Base-by-base conservation (phyloP, 345 rosid species). In the Pistacia vera region DNA sequence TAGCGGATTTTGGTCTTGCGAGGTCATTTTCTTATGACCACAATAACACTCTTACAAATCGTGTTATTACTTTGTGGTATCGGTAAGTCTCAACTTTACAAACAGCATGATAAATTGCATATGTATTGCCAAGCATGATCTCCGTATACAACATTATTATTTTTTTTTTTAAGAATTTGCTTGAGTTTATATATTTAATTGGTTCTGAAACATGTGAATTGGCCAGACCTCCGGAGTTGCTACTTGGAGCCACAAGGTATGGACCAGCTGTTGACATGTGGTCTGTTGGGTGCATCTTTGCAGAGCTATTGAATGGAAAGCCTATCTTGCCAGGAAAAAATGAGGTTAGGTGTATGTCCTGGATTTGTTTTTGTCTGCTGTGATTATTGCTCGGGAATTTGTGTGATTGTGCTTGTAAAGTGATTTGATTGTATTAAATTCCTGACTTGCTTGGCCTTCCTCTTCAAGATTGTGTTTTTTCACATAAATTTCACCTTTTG, bases 201-300 rank as follows among this genome's bases (percentile, higher is more conserved):
- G 61, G 70, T 52, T 36, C 20, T 51, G 54, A 74, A 12, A 35
- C 22, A 20, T 36, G 9, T 64, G 55, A 64, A n/a, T 74, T 73
- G 66, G 55, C 22, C 84, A 96, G 98, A 82, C 98, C 99, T 20
- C 99, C 98, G 3, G 99, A 96, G 72, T 88, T 96, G 85, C 90
- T 96, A 63, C 98, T 93, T 80, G 99, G 99, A 77, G 89, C 98
- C 75, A 96, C 98, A 22, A 92, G 90, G 81, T 96, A 96, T 68
- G 97, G 97, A 59, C 98, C 98, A 63, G 97, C 98, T 68, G 97
- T 93, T 81, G 98, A 93, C 77, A 93, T 93, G 93, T 93, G 98
- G 98, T 93, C 99, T 11, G 99, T 93, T 68, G 98, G 98, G 74
- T 96, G 99, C 71, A 92, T 96, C 63, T 90, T 96, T 89, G 99